These are phyloP conservation scores for Blastomyces emzantsi DNA, from an alignment of 2,329 filamentous ascomycete species.

Conservation along the genomic window DNA sequence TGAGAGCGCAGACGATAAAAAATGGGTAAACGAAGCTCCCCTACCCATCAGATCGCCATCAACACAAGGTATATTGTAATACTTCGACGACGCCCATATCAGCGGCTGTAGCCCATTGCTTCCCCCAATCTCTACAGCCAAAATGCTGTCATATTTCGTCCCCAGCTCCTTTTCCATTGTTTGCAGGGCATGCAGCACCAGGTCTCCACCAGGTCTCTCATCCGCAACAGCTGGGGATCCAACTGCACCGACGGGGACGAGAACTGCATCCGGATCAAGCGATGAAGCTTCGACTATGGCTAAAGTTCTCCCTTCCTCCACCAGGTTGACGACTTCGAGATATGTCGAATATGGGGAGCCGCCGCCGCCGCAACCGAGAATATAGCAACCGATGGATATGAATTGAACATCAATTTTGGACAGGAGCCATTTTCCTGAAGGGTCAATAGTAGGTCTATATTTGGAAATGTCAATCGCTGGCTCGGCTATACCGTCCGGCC, in stretches of 20 bases:
- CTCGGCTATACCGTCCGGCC: not conserved
- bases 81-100: conserved; percentile 36
- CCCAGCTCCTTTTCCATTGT: conserved; percentile 25
- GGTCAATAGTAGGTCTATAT: conserved; percentile 35
- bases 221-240: conserved; percentile 39
- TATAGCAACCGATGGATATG: conserved; percentile 30
- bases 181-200: conserved; percentile 29
- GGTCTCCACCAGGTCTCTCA: conserved; percentile 22
- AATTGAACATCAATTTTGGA: conserved; percentile 31
- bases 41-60: conserved; percentile 45
- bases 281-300: conserved; percentile 41
- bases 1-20: conserved; percentile 23
- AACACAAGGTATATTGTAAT: conserved; percentile 31
- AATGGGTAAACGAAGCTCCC: conserved; percentile 21
- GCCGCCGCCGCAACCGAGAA: conserved; percentile 35
- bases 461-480: conserved; percentile 21
- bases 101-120: conserved; percentile 33
- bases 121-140: conserved; percentile 28
- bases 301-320: conserved; percentile 29
- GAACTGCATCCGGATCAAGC: conserved; percentile 34
- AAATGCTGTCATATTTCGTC: conserved; percentile 32
- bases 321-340: conserved; percentile 31
- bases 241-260: conserved; percentile 37
- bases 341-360: conserved; percentile 39
- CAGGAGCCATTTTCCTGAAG: conserved; percentile 27